These are phyloP conservation scores for Podila horticola DNA, from an alignment of 192 early-diverging fungal species.

Conservation along the genomic window DNA sequence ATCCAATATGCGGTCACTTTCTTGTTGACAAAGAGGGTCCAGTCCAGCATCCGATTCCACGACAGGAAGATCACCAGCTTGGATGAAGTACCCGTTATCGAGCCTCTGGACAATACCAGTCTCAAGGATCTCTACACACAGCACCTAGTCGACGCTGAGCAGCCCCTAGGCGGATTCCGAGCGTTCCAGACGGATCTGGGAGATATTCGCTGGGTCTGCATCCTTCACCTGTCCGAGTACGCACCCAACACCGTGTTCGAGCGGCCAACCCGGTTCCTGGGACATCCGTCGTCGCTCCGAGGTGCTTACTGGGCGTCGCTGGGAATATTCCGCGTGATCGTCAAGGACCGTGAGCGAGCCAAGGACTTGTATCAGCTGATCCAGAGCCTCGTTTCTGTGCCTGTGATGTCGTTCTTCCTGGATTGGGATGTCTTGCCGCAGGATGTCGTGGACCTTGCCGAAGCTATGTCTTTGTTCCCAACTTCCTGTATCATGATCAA, in stretches of 20 bases:
- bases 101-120: constrained; percentile 13
- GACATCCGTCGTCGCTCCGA: neutral
- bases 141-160: neutral
- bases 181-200: constrained; percentile 13
- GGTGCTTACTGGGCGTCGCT: neutral
- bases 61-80: constrained; percentile 4
- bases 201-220: constrained; percentile 29
- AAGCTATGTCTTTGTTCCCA: neutral
- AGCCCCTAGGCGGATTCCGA: neutral
- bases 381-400: neutral
- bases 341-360: constrained; percentile 9
- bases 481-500: constrained; percentile 28
- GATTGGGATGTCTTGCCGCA: constrained; percentile 17
- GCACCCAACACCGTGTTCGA: neutral
- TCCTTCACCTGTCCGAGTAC: neutral
- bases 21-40: constrained; percentile 22
- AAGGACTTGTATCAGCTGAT: constrained; percentile 3
- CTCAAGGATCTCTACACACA: constrained; percentile 17
- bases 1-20: constrained; percentile 31
- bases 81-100: constrained; percentile 11
- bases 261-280: neutral
- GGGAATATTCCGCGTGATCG: constrained; percentile 9
- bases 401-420: constrained; percentile 23
- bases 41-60: constrained; percentile 5
- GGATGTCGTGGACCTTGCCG: constrained; percentile 6